Evolutionary conservation across 139 green algal species (phyloP), one percentile per base, ranked within the genome.

Genomic region (Chlorella vulgaris): DNA sequence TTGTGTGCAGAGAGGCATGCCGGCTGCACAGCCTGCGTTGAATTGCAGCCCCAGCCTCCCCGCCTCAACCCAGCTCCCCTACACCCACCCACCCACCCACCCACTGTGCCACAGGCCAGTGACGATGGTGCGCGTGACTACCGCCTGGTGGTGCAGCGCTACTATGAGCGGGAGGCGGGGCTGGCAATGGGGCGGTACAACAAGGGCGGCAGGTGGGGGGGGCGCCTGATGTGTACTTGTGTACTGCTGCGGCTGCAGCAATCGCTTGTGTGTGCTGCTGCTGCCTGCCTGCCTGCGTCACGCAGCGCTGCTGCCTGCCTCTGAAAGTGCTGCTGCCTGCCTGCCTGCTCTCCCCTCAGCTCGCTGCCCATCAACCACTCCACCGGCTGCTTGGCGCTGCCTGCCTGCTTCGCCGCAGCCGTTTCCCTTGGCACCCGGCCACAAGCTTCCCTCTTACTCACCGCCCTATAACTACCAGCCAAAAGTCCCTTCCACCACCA

Each of bases 81-180:
- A 58, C 47, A 24, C 15, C 15, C 10, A 24, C 15, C 13, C 47
- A 24, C 47, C n/a, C 39, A 15, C 39, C 7, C 40, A 7, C 3
- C 40, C 1, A 13, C 39, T 36, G 10, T 47, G 33, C 22, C 78
- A 67, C 82, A 87, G 69, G 84, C 69, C 43, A 80, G 69, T 6
- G 28, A 66, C 6, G 80, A 91, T 36, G 74, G 87, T 62, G 82
- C 84, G 53, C 53, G 76, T 1, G 88, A 92, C 83, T 95, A 91
- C 73, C 84, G 91, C 33, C 51, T 95, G 84, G 91, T 90, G 31
- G 63, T 94, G 43, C 84, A 87, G 69, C 82, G 83, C 35, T 88
- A 65, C 10, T 74, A 83, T n/a, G 77, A 83, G 58, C n/a, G 53
- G 7, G 51, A 79, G 51, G 51, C 73, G 35, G 7, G 24, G 51